Evolutionary conservation across 345 rosid species (phyloP).

Genomic region (Hevea brasiliensis): DNA sequence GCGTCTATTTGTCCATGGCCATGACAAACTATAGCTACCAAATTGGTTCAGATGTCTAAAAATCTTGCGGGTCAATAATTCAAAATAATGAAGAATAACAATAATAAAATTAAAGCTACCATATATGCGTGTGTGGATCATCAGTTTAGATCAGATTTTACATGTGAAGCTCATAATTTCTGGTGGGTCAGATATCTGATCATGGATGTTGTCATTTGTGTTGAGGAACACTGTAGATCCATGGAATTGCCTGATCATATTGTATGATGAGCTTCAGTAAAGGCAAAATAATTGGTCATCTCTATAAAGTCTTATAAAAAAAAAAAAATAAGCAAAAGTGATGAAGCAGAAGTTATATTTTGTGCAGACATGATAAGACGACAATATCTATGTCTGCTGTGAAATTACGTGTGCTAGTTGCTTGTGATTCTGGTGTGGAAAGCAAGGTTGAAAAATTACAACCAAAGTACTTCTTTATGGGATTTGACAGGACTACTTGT

Average conservation of each 20-base stretch:
- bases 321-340: too few relatives aligned
- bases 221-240: not conserved
- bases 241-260: constrained; percentile 6
- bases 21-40: too few relatives aligned
- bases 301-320: too few relatives aligned
- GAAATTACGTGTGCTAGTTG: constrained; percentile 1
- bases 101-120: constrained; percentile 8
- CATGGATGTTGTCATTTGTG: not conserved
- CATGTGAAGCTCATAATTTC: constrained; percentile 41
- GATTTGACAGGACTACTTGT: too few relatives aligned
- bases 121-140: not conserved
- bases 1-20: too few relatives aligned
- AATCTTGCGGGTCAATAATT: constrained; percentile 27
- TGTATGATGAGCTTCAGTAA: not conserved
- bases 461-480: too few relatives aligned
- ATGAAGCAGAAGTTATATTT: not conserved
- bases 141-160: constrained; percentile 16
- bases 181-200: constrained; percentile 36
- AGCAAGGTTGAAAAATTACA: too few relatives aligned
- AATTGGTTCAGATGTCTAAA: constrained; percentile 25
- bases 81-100: not conserved
- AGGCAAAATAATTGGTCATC: not conserved
- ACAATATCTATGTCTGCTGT: not conserved
- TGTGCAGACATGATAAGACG: not conserved
- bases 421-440: not conserved